These are phyloP conservation scores for Persicaria maculosa DNA, from an alignment of 148 eudicot species.

Conservation along the genomic window DNA sequence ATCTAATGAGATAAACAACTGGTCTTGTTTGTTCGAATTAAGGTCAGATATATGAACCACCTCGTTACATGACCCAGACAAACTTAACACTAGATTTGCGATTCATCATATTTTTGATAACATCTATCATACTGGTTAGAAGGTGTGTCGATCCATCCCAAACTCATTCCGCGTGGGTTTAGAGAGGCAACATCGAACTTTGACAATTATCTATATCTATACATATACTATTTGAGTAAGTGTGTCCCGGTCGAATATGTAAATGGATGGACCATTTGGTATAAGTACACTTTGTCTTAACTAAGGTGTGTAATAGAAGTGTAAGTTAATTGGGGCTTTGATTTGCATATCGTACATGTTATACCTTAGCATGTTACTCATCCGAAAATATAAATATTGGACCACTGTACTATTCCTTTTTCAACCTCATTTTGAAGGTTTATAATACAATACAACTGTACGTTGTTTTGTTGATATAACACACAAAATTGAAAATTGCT, in stretches of 20 bases:
- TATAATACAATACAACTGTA: background rate
- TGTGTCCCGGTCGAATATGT: background rate
- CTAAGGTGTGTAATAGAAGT: background rate
- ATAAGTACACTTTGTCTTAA: background rate
- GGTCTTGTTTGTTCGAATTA: too few relatives aligned
- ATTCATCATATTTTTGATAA: too few relatives aligned
- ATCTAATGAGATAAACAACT: too few relatives aligned
- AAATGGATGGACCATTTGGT: conserved; percentile 1
- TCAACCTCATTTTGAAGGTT: background rate
- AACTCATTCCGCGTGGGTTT: too few relatives aligned
- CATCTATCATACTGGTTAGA: too few relatives aligned
- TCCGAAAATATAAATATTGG: background rate
- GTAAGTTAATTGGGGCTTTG: background rate
- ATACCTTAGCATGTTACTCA: background rate
- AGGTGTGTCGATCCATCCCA: too few relatives aligned
- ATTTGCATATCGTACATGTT: background rate
- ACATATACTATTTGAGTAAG: background rate
- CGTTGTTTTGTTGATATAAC: too few relatives aligned
- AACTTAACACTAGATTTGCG: too few relatives aligned
- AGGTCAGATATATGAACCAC: too few relatives aligned
- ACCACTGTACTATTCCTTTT: background rate
- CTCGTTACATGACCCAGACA: too few relatives aligned
- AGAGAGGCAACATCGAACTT: too few relatives aligned
- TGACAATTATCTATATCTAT: background rate
- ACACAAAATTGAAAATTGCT: too few relatives aligned